Percentiles rank a stretch among this genome's conserved stretches.
Conservation (phyloP, 257 asterid genomes). For the Paulownia fortunei region DNA sequence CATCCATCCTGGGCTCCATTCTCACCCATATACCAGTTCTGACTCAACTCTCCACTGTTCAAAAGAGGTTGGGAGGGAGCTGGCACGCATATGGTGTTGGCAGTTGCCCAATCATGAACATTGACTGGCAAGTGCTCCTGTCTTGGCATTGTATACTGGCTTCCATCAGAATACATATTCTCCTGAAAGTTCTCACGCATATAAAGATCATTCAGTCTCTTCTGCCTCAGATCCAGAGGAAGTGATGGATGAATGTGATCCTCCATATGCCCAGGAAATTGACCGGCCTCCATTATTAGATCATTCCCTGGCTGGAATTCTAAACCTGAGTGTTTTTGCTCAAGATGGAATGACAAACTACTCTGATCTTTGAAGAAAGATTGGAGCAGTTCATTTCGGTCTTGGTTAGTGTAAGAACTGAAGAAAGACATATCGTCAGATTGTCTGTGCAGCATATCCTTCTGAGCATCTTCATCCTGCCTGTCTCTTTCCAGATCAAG, state of each 20-base stretch:
- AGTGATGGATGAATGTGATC: constrained; percentile 59
- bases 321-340: constrained; percentile 58
- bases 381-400: constrained; percentile 65
- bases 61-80: constrained; percentile 56
- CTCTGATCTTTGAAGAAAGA: constrained; percentile 63
- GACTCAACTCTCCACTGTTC: constrained; percentile 56
- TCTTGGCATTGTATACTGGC: constrained; percentile 54
- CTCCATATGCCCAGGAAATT: constrained; percentile 57
- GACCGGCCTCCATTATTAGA: constrained; percentile 58
- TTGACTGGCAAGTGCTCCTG: constrained; percentile 50
- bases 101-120: constrained; percentile 60
- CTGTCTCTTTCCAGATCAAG: constrained; percentile 48
- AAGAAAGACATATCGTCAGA: constrained; percentile 55
- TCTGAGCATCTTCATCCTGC: constrained; percentile 52
- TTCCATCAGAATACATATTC: constrained; percentile 52
- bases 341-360: constrained; percentile 55
- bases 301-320: constrained; percentile 56
- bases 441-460: constrained; percentile 53
- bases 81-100: constrained; percentile 50
- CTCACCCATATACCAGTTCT: constrained; percentile 59
- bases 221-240: constrained; percentile 63
- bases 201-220: constrained; percentile 62
- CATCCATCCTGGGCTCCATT: constrained; percentile 61
- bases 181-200: constrained; percentile 59
- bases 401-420: constrained; percentile 54